Evolutionary conservation across 768 basidiomycete species (phyloP).

Genomic region (Sistotremastrum niveocremeum): DNA sequence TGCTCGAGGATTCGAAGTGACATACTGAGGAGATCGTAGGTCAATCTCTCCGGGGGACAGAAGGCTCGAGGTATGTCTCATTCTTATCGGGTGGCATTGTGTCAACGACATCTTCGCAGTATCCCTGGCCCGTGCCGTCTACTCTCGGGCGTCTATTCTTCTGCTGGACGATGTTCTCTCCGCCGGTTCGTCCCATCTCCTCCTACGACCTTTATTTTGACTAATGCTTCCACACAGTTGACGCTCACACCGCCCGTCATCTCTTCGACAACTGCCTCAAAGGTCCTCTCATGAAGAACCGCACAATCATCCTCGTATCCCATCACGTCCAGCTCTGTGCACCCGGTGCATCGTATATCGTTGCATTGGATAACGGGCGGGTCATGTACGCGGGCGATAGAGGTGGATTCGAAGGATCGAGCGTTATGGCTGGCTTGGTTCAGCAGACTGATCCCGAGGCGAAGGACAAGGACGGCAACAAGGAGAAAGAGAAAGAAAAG

Average conservation of each 20-base stretch:
- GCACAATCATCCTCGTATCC: conserved; percentile 83
- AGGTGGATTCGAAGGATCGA: conserved; percentile 52
- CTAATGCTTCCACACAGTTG: conserved; percentile 33
- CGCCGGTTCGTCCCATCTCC: conserved; percentile 19
- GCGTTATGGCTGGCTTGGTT: conserved; percentile 50
- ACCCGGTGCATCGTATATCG: conserved; percentile 67
- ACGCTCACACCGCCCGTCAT: conserved; percentile 75
- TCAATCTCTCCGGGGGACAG: conserved; percentile 41
- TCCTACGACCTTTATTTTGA: neutral
- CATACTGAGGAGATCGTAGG: conserved; percentile 10
- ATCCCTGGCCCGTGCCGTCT: conserved; percentile 52
- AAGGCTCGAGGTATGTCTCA: conserved; percentile 26
- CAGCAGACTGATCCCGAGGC: conserved; percentile 30
- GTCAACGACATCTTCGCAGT: conserved; percentile 6
- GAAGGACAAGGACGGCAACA: conserved; percentile 5
- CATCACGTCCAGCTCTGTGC: conserved; percentile 88
- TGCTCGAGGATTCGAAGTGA: neutral
- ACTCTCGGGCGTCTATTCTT: conserved; percentile 72
- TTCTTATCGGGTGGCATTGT: neutral
- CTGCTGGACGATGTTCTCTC: conserved; percentile 73
- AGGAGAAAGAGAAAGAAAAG: conserved; percentile 28
- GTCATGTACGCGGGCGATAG: conserved; percentile 58
- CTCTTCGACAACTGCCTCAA: conserved; percentile 67
- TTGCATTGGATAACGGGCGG: conserved; percentile 73
- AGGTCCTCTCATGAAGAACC: conserved; percentile 62